Evolutionary conservation across 169 alveolate genomes (phyloP), one percentile per base, ranked within the genome.

Genomic region (Miamiensis avidus): DNA sequence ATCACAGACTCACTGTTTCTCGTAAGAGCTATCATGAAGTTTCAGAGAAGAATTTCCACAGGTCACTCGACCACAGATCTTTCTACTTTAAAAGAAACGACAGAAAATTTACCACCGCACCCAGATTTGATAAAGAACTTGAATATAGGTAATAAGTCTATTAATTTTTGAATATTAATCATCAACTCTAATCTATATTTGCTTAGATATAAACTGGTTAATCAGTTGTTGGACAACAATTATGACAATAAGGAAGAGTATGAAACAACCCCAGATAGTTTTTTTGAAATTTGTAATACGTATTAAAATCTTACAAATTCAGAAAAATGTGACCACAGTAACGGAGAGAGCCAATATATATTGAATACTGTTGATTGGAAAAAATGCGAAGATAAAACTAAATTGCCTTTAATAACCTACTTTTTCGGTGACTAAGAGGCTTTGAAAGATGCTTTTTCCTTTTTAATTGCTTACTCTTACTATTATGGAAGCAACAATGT

Each of bases 21-120:
- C 78, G 75, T 64, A 34, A 74, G 75, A 16, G 34, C n/a, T 86
- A 86, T 83, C 81, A 74, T 28, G 84, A 73, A 29, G 87, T 86
- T 30, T 81, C 86, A 32, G 65, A 34, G 31, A 86, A 73, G 65
- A 79, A 86, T 75, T 81, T 86, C 73, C 90, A 86, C 76, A 64
- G 90, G 49, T 86, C 90, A 26, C 74, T 86, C 20, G 90, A 81
- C 81, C 90, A 86, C 81, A 82, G 90, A 74, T 86, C 90, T 4
- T 86, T 86, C 32, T 76, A 76, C 75, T 86, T 86, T 75, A 86
- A 86, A 72, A 82, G 84, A 64, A 74, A 86, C 65, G 90, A 86
- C 31, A 82, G 76, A 75, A 75, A 74, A 75, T 75, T 81, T 1
- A 81, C 78, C 30, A 27, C 34, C 15, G 77, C 77, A 34, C 65